Conservation (phyloP, 202 grass and related monocot species). For the Cymbopogon flexuosus region DNA sequence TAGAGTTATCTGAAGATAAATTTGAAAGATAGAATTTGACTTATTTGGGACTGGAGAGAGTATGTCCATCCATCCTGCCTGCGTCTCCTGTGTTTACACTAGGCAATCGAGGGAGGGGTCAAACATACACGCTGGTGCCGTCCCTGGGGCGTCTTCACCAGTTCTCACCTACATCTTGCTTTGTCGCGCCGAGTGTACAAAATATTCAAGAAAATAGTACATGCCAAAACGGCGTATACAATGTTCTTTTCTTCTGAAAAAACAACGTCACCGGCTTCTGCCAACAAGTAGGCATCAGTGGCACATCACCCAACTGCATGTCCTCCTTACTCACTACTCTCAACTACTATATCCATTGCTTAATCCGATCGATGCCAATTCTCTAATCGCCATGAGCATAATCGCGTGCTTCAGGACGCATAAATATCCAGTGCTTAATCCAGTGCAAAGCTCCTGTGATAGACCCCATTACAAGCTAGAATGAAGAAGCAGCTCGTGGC, state of each 20-base stretch:
- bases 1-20: too few relatives aligned
- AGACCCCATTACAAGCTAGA: background rate
- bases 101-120: background rate
- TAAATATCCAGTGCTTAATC: constrained; percentile 9
- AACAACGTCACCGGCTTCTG: constrained; percentile 29
- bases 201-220: background rate
- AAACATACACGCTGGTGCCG: constrained; percentile 30
- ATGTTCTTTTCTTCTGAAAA: constrained; percentile 24
- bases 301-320: constrained; percentile 30
- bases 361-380: background rate
- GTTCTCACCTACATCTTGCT: background rate
- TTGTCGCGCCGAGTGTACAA: background rate
- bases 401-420: background rate
- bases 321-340: too few relatives aligned
- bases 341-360: background rate
- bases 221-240: background rate
- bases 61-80: background rate
- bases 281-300: constrained; percentile 33
- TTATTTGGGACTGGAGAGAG: too few relatives aligned
- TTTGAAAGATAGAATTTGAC: too few relatives aligned
- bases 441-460: constrained; percentile 5
- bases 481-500: constrained; percentile 17
- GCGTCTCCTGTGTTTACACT: background rate
- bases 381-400: background rate
- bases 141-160: background rate